Base-by-base conservation (phyloP, 129 eudicot species). In the Heracleum sosnowskyi region DNA sequence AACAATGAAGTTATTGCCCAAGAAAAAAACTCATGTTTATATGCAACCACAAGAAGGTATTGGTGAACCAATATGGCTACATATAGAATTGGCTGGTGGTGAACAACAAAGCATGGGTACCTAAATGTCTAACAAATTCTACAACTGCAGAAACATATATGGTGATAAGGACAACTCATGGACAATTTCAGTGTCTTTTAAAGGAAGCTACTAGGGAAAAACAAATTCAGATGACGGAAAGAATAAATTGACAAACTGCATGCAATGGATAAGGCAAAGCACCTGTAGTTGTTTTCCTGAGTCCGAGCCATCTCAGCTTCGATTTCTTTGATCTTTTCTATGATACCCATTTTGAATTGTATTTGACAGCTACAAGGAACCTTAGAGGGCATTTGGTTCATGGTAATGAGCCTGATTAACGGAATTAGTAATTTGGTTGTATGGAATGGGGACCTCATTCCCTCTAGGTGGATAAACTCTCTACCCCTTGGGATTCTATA, bases 281-380 rank as follows among this genome's bases (percentile, higher is more conserved):
- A 91, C 98, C 98, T 83, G 98, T 94, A 26, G 98, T 94, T 94
- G 82, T 94, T 94, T 80, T 94, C 91, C 86, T 94, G 98, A 31
- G 98, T 94, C 29, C 98, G 92, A 6, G 97, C 98, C 98, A 94
- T 94, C 83, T 94, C 98, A 82, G 98, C 97, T 82, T 94, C 98
- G 44, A 94, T 94, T 85, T 94, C 97, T 75, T 94, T 94, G 45
- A 94, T 94, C 90, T 78, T 94, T 82, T 94, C 98, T 44, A 91
- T 77, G 83, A 94, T 94, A 90, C 98, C 98, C 98, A 94, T 94
- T 68, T 74, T 89, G 75, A 77, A 81, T 85, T 70, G 76, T 42
- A 42, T 71, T 46, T 39, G 28, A 80, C 87, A 85, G 84, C 46
- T 44, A 44, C 22, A 74, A 71, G 31, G n/a, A n/a, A n/a, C n/a